Evolutionary conservation across 345 rosid genomes (phyloP).

Genomic region (Gossypium longicalyx): DNA sequence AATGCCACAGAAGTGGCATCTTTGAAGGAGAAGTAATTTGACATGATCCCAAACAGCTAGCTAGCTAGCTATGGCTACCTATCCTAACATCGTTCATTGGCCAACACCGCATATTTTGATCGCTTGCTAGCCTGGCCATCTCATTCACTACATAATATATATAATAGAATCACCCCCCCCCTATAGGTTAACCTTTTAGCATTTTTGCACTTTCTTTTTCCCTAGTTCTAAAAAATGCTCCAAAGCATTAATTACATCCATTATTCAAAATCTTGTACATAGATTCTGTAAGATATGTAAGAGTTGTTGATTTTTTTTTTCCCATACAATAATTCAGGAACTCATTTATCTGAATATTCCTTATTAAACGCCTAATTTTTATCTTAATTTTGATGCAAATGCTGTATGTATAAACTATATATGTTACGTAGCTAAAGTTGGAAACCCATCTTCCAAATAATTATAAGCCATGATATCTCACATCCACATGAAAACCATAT

Average conservation of each 20-base stretch:
- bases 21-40: slow-evolving; percentile 1
- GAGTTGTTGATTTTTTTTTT: not conserved
- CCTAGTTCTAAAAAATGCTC: not conserved
- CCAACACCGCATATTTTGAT: not conserved
- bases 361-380: too few species aligned
- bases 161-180: not conserved
- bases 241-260: not conserved
- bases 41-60: not conserved
- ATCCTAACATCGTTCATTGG: slow-evolving; percentile 6
- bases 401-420: not conserved
- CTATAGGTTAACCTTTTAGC: not conserved
- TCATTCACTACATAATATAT: not conserved
- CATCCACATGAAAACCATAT: not conserved
- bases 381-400: not conserved
- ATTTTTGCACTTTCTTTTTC: not conserved
- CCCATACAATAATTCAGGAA: too few species aligned
- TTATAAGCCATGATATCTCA: not conserved
- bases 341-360: too few species aligned
- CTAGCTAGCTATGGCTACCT: not conserved
- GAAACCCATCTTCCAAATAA: not conserved
- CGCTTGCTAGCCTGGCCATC: not conserved
- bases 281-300: not conserved
- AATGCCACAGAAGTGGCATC: slow-evolving; percentile 16
- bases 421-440: not conserved
- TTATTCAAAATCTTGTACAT: not conserved